Base-by-base conservation (phyloP, 1,284 basidiomycete species). In the Ceratobasidium sp. region DNA sequence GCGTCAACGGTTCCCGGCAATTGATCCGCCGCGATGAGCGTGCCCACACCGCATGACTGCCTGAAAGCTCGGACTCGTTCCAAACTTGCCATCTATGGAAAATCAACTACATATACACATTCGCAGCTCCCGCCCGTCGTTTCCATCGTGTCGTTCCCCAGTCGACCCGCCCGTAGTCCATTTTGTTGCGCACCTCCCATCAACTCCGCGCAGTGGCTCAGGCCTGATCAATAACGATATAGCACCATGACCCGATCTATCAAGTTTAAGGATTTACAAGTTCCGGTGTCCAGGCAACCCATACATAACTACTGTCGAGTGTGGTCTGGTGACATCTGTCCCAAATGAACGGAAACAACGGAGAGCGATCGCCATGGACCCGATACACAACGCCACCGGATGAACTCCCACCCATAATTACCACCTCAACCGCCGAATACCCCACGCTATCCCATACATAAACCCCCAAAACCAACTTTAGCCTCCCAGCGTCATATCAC, bases 311-410 rank as follows among this genome's bases (percentile, higher is more conserved):
- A 41, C 39, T n/a, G n/a, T n/a, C n/a, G n/a, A n/a, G n/a, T n/a
- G n/a, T 24, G 51, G 22, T 5, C 29, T 56, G 4, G 54, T 34
- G 29, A 56, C 31, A 14, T 19, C 14, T 56, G 54, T 56, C 29
- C 54, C 54, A 56, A 56, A 56, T 56, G 54, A 56, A 56, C 54
- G 54, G 54, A 56, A n/a, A n/a, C n/a, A n/a, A n/a, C n/a, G n/a
- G n/a, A n/a, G n/a, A 53, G 7, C 51, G 51, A 53, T 53, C 51
- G 24, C 51, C 51, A 53, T 27, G 51, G 24, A 29, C 7, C 51
- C 51, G 51, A 27, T 53, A 53, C 54, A 29, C 54, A 34, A 24
- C 54, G 54, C 54, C 54, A 56, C 54, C 29, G 54, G 54, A 24
- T 31, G 29, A 24, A 34, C 54, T 29, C 54, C 6, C 16, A 31